Evolutionary conservation across 2,329 filamentous ascomycete genomes (phyloP), one percentile per base, ranked within the genome.

Genomic region (Penicillium thymicola): DNA sequence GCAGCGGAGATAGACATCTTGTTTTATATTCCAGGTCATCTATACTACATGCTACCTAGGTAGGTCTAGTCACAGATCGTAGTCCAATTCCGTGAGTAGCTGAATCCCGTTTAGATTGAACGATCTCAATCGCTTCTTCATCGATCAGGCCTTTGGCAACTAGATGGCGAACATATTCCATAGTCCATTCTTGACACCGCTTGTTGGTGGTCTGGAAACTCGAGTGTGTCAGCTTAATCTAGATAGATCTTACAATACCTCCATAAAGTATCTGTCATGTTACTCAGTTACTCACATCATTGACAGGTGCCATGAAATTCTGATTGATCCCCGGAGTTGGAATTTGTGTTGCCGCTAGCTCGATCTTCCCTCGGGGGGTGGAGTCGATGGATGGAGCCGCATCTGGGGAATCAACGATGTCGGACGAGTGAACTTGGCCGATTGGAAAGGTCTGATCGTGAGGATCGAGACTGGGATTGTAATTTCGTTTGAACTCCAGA

Each of bases 261-360:
- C 14, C 2, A 9, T 10, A 46, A 14, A 32, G 23, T 36, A 10
- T 18, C 25, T 30, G 8, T 3, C 28, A 18, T 41, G 2, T 32
- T 9, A 54, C 57, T 54, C 54, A 73, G 2, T 32, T 9, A 54
- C 57, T 54, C 54, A 73, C 71, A 61, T 70, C 67, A 23, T 72
- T 73, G 3, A 73, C 69, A 4, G 72, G 70, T 2, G 69, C 70
- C 54, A 71, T 58, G 36, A 72, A 73, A 40, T 72, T 70, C 46
- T 70, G n/a, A 68, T 63, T 70, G n/a, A 68, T 63, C 6, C 67
- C 42, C 2, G 71, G 70, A 2, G 70, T 61, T 2, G 62, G 64
- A 8, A 73, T 50, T 45, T 70, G 60, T 7, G 28, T 30, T 30
- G 71, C 72, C 13, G 60, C 66, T 37, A 65, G 18, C 46, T 73